These are phyloP conservation scores for Cyclostephanos tholiformis DNA, from an alignment of 108 stramenopile species.

Conservation along the genomic window DNA sequence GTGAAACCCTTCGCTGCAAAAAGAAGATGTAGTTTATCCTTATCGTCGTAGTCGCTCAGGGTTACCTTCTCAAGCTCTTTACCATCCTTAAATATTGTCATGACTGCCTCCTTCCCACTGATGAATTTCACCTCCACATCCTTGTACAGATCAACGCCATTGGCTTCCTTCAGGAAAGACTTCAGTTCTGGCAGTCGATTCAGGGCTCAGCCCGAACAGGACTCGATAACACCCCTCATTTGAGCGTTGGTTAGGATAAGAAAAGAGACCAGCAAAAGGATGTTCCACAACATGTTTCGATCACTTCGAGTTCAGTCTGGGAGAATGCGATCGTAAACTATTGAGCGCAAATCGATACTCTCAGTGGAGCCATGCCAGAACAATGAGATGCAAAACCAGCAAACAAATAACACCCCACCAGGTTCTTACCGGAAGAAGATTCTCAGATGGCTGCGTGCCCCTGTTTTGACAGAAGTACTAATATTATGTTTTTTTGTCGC, in stretches of 20 bases:
- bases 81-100: slow-evolving; percentile 56
- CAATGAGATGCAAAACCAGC: too few species aligned
- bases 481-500: too few species aligned
- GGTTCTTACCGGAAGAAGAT: too few species aligned
- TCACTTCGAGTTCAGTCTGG: too few species aligned
- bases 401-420: too few species aligned
- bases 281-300: neutral
- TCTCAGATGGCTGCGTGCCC: too few species aligned
- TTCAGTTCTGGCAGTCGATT: slow-evolving; percentile 59
- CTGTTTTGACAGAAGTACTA: too few species aligned
- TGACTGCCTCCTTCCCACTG: slow-evolving; percentile 46
- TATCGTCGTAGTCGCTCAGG: slow-evolving; percentile 41
- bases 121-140: slow-evolving; percentile 61
- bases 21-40: slow-evolving; percentile 37
- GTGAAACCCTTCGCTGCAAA: slow-evolving; percentile 37
- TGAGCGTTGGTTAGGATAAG: slow-evolving; percentile 11
- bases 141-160: slow-evolving; percentile 56
- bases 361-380: too few species aligned
- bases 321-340: too few species aligned
- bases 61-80: slow-evolving; percentile 38
- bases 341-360: too few species aligned
- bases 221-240: slow-evolving; percentile 53
- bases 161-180: slow-evolving; percentile 55
- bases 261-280: neutral
- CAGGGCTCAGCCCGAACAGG: slow-evolving; percentile 63